phyloP scores from a whole-genome alignment of 2,329 filamentous ascomycete genomes.

The Byssoonygena ceratinophila region DNA sequence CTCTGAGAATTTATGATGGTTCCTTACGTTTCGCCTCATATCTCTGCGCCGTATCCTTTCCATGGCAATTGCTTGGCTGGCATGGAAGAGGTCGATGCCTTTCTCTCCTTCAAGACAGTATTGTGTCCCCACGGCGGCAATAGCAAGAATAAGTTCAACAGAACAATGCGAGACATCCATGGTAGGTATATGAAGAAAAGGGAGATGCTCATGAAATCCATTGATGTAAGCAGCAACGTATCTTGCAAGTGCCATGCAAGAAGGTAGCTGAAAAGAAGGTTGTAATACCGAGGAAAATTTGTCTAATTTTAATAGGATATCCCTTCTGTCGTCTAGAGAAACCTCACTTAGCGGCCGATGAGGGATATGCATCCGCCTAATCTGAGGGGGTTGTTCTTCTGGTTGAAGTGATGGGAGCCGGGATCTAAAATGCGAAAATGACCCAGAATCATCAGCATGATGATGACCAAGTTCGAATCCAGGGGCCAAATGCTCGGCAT shows the following conservation, averaged over 20 bases:
- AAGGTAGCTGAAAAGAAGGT: conserved; percentile 38
- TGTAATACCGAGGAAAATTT: conserved; percentile 39
- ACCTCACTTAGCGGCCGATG: conserved; percentile 38
- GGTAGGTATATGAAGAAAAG: conserved; percentile 43
- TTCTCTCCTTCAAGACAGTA: conserved; percentile 40
- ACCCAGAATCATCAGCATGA: conserved; percentile 33
- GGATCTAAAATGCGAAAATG: conserved; percentile 41
- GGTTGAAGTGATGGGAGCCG: conserved; percentile 39
- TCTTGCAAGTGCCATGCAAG: conserved; percentile 38
- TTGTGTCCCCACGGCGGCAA: conserved; percentile 42
- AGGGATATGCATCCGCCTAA: conserved; percentile 31
- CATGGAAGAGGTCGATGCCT: conserved; percentile 48
- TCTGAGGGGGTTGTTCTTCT: conserved; percentile 36
- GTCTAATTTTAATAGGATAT: conserved; percentile 36
- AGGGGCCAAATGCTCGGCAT: conserved; percentile 22
- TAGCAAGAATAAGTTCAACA: conserved; percentile 41
- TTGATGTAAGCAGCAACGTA: conserved; percentile 44
- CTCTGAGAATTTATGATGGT: conserved; percentile 32
- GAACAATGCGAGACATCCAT: conserved; percentile 37
- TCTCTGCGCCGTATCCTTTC: conserved; percentile 39
- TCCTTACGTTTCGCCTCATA: conserved; percentile 38
- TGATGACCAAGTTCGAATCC: conserved; percentile 33
- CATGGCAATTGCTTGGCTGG: conserved; percentile 44
- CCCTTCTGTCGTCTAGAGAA: conserved; percentile 37
- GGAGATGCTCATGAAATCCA: conserved; percentile 42